Evolutionary conservation across 2,329 filamentous ascomycete genomes (phyloP), one percentile per base, ranked within the genome.

Genomic region (Rutstroemia sydowiana): DNA sequence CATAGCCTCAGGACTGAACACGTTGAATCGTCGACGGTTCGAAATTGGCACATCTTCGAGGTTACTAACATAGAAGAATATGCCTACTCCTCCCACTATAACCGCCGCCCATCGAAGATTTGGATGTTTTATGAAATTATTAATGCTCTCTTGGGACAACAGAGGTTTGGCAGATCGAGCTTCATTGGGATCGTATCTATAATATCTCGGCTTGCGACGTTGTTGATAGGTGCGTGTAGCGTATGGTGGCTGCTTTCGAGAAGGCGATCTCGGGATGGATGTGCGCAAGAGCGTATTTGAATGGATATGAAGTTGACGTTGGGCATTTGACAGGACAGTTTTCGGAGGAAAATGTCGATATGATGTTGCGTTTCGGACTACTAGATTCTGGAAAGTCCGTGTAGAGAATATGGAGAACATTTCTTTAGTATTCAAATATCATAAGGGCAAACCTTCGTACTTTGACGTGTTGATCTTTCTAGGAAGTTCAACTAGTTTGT

Each of bases 31-130:
- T 61, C 74, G 74, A 8, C 88, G 78, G 0, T 85, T 84, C 5
- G 82, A 85, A 6, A 89, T 77, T 2, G 87, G 86, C 13, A 91
- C 86, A 30, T 77, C 78, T 66, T 92, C 84, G 39, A 87, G 71
- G 64, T 90, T 85, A 63, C 71, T 74, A 51, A 82, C 72, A 71
- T 89, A 90, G 65, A 89, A 82, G 3, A 64, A 45, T 14, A 53
- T 20, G 5, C 69, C 72, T n/a, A 67, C 61, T 14, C 72, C 65
- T 26, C 71, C 70, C 13, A 71, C 55, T 1, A 70, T 57, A 14
- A 74, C 64, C 13, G 78, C 66, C 26, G 5, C 37, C 37, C 37
- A 40, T 20, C 10, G 37, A 11, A 18, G 18, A 40, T 40, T 66
- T 21, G 67, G 67, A 52, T 67, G 69, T 34, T 66, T 65, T 23